A percentile compares a stretch with the other conserved stretches of the same genome.
These are phyloP conservation scores for Aspergillus funiculosus DNA, from an alignment of 495 filamentous ascomycete genomes.

Conservation along the genomic window DNA sequence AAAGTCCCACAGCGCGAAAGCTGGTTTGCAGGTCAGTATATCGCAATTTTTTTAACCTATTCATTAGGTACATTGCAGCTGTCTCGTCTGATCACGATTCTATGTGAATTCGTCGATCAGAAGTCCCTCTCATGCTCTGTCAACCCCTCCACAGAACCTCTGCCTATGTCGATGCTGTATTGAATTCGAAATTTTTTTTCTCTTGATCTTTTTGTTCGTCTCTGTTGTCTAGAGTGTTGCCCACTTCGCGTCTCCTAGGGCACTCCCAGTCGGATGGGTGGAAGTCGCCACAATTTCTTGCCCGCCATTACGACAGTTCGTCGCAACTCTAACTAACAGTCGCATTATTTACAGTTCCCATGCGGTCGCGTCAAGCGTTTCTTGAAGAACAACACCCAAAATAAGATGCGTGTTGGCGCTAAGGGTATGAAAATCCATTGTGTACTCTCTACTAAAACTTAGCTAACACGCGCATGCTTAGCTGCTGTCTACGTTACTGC, in stretches of 20 bases:
- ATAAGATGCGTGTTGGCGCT: slow-evolving; percentile 99
- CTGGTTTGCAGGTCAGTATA: slow-evolving; percentile 90
- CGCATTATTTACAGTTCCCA: slow-evolving; percentile 63
- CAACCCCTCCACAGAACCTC: not conserved
- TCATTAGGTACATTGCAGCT: not conserved
- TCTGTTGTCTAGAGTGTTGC: not conserved
- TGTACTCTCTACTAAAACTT: not conserved
- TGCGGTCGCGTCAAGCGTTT: slow-evolving; percentile 99
- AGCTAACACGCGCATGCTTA: slow-evolving; percentile 22
- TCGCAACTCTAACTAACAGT: slow-evolving; percentile 13
- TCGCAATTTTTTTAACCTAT: slow-evolving; percentile 9
- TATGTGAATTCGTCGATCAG: not conserved
- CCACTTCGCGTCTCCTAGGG: too few relatives aligned
- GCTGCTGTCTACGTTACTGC: slow-evolving; percentile 98
- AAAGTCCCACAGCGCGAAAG: slow-evolving; percentile 97
- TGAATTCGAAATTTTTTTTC: not conserved
- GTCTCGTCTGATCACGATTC: slow-evolving; percentile 2
- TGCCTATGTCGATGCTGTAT: not conserved
- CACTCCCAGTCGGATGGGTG: too few relatives aligned
- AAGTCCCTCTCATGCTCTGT: not conserved
- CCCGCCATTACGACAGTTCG: too few relatives aligned
- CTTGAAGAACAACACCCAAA: slow-evolving; percentile 97
- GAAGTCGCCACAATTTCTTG: too few relatives aligned
- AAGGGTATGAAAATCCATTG: slow-evolving; percentile 54
- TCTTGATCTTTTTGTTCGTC: not conserved